Percentiles rank a stretch among this genome's conserved stretches.
Conservation (phyloP, 257 asterid species). For the Scutellaria barbata region DNA sequence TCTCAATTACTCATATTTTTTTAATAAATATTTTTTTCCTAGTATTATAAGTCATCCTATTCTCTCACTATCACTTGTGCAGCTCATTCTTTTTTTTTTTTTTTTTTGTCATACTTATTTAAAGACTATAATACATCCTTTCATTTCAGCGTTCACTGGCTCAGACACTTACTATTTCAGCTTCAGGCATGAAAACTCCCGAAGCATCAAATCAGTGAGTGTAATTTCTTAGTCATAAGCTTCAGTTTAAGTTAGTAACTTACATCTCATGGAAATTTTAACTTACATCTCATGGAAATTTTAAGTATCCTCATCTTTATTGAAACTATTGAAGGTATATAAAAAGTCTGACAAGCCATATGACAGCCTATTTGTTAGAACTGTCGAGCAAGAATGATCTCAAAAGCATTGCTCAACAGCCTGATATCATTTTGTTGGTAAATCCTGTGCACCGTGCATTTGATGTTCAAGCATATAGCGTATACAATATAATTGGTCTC, state of each 20-base stretch:
- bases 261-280: slow-evolving; percentile 35
- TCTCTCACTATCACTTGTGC: slow-evolving; percentile 17
- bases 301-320: slow-evolving; percentile 30
- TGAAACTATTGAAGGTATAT: slow-evolving; percentile 57
- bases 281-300: slow-evolving; percentile 35
- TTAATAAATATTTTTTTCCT: not conserved
- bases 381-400: slow-evolving; percentile 74
- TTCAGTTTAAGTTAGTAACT: slow-evolving; percentile 15
- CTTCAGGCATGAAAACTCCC: slow-evolving; percentile 66
- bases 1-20: slow-evolving; percentile 10
- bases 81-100: slow-evolving; percentile 6
- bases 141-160: slow-evolving; percentile 88
- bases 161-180: slow-evolving; percentile 80
- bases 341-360: slow-evolving; percentile 69
- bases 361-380: slow-evolving; percentile 71
- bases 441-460: slow-evolving; percentile 32
- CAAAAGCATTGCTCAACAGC: slow-evolving; percentile 78
- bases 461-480: slow-evolving; percentile 16
- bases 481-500: slow-evolving; percentile 24
- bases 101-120: not conserved
- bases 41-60: not conserved
- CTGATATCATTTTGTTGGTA: slow-evolving; percentile 85
- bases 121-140: slow-evolving; percentile 24
- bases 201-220: slow-evolving; percentile 77
- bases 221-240: slow-evolving; percentile 14